These are phyloP conservation scores for Hypoxylon fuscum DNA, from an alignment of 495 filamentous ascomycete species.

Conservation along the genomic window DNA sequence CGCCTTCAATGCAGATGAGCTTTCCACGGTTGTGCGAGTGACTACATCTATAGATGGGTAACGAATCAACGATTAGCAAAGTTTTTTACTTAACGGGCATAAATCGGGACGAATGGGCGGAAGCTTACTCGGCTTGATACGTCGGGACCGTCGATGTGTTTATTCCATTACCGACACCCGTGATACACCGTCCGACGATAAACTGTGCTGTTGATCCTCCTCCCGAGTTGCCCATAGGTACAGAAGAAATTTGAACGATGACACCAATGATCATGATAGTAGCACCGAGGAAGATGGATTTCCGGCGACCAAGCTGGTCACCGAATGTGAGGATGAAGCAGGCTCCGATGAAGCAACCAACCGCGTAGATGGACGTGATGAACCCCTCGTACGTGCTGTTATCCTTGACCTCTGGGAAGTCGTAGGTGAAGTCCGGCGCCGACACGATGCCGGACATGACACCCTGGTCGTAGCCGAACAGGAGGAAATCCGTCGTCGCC, in stretches of 20 bases:
- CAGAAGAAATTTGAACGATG: slow-evolving; percentile 69
- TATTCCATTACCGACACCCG: slow-evolving; percentile 80
- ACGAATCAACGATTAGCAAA: slow-evolving; percentile 7
- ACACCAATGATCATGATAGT: slow-evolving; percentile 77
- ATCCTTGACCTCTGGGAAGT: slow-evolving; percentile 50
- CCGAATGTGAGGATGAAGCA: slow-evolving; percentile 71
- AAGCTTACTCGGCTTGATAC: slow-evolving; percentile 74
- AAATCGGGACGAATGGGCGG: background rate
- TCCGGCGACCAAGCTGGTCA: slow-evolving; percentile 73
- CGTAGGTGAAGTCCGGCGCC: slow-evolving; percentile 47
- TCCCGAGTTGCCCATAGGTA: slow-evolving; percentile 46
- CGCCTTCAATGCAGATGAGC: slow-evolving; percentile 85
- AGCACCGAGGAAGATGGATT: slow-evolving; percentile 74
- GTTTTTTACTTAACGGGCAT: too few relatives aligned
- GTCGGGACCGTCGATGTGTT: slow-evolving; percentile 82
- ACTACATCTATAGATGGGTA: slow-evolving; percentile 62
- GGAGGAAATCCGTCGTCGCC: slow-evolving; percentile 58
- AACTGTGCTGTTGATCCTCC: slow-evolving; percentile 67
- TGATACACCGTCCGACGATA: slow-evolving; percentile 77
- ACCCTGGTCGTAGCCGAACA: slow-evolving; percentile 56
- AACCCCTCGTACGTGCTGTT: slow-evolving; percentile 70
- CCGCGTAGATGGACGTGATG: slow-evolving; percentile 75
- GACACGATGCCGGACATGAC: slow-evolving; percentile 60
- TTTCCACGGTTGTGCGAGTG: slow-evolving; percentile 81
- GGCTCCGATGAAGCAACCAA: slow-evolving; percentile 73